Evolutionary conservation across 2,329 filamentous ascomycete genomes (phyloP), one percentile per base, ranked within the genome.

Genomic region (Scedosporium minutisporum): DNA sequence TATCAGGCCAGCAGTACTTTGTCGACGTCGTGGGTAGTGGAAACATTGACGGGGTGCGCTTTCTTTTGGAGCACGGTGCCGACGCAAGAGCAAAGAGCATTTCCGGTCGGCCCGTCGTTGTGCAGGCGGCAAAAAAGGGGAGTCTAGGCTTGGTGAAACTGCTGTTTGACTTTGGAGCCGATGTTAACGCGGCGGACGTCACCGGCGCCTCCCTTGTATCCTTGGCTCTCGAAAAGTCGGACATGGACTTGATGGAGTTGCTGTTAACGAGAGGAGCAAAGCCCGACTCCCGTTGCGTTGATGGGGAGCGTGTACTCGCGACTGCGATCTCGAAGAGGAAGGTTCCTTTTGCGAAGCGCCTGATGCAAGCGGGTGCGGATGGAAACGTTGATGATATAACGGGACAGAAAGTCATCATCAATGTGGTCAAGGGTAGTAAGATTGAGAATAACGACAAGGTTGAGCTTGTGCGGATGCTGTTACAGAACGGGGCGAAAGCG

Each of bases 231-330:
- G 66, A 23, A 64, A 71, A 59, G 10, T 38, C 69, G 58, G 68
- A 68, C 63, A 64, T 68, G 18, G 67, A 69, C 7, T 70, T 72
- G n/a, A 70, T 77, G 65, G 66, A 38, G 33, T 71, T 74, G 1
- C 70, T 78, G 2, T 66, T 78, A 1, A 67, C 70, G 6, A 68
- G 68, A 12, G 76, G 76, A 0, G 74, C 73, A 2, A 70, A 74
- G 23, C 65, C 69, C 5, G 69, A 72, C 21, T 66, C 66, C 1
- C 69, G 68, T 14, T 71, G 70, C 2, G 53, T 71, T 2, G 69
- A 67, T 0, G 76, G 76, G 10, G 62, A 67, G 0, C 69, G 71
- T 1, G 69, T 77, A 60, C 64, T 38, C 10, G 33, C 33, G 10
- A 38, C 33, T 38, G 33, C 33, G 10, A 38, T 38, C 12, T 38